phyloP scores from a whole-genome alignment of 768 basidiomycete genomes.

The Infundibulicybe gibba region DNA sequence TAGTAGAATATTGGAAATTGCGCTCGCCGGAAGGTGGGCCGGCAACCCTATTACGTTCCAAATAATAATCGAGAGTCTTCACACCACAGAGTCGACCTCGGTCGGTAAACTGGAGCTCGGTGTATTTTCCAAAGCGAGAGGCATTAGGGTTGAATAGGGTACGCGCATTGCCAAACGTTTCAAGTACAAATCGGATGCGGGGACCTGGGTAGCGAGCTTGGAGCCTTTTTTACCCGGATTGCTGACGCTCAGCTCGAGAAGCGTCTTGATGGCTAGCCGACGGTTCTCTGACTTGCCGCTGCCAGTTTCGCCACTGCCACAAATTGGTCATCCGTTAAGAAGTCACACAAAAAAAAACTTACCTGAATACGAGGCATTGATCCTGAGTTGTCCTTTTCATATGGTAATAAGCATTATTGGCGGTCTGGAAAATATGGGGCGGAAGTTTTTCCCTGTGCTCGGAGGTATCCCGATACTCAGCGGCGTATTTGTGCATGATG shows the following conservation, averaged over 20 bases:
- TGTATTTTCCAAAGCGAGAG: constrained; percentile 96
- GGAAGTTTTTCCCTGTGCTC: constrained; percentile 56
- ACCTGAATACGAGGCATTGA: constrained; percentile 87
- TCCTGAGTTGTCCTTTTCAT: constrained; percentile 94
- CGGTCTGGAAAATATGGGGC: constrained; percentile 91
- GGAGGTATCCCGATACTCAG: constrained; percentile 77
- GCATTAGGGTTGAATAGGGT: constrained; percentile 93
- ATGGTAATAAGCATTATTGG: constrained; percentile 92
- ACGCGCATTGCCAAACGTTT: constrained; percentile 90
- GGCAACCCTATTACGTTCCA: constrained; percentile 89
- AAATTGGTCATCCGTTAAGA: constrained; percentile 1
- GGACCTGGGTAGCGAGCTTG: constrained; percentile 82
- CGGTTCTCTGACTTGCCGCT: constrained; percentile 94
- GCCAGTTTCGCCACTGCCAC: constrained; percentile 81
- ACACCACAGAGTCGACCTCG: constrained; percentile 84
- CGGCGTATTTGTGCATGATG: constrained; percentile 79
- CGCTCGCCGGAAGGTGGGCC: constrained; percentile 87
- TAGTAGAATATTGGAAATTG: constrained; percentile 99
- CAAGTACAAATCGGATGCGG: constrained; percentile 92
- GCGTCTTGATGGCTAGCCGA: constrained; percentile 84
- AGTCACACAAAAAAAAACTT: constrained; percentile 18
- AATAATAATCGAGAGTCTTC: constrained; percentile 96
- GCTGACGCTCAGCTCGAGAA: constrained; percentile 88
- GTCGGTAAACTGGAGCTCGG: constrained; percentile 95
- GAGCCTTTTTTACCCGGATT: constrained; percentile 92